Evolutionary conservation across 495 filamentous ascomycete genomes (phyloP), one percentile per base, ranked within the genome.

Genomic region (Hypomontagnella monticulosa): DNA sequence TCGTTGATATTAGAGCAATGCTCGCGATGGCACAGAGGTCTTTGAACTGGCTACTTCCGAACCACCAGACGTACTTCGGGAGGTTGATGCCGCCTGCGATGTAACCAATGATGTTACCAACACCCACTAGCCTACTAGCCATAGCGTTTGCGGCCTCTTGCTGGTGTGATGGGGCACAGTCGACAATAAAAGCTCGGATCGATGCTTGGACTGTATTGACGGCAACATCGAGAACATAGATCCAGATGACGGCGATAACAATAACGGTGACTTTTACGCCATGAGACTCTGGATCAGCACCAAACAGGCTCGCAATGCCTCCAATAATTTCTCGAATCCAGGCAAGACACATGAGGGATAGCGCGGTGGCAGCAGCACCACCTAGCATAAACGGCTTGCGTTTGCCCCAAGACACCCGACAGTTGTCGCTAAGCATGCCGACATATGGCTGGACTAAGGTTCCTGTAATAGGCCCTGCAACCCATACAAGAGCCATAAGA

Each of bases 131-230:
- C 49, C 92, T 85, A 61, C 89, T 90, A 36, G 91, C 92, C 93
- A 92, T 93, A 12, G 92, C 89, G 75, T 96, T 97, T 14, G 93
- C 92, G 11, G 87, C 79, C 73, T 95, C 83, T 79, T 97, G 93
- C 73, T 97, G 93, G 69, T 97, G 93, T 0, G 89, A 85, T 2
- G 93, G 93, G 9, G 91, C 89, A 66, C 91, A 92, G 67, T 97
- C 93, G 10, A 97, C 90, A 57, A 97, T 93, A 67, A 94, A 97
- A 14, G 92, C 92, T 66, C 93, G 83, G 74, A 96, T 90, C 0
- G 85, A 91, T 32, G 93, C 93, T 83, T 97, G 93, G 20, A 97
- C 91, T 91, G 91, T 92, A 73, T 97, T 97, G 75, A 97, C 93
- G 34, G 93, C 83, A 74, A 97, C 93, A 74, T 97, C 93, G 30